Percentiles rank a stretch among this genome's conserved stretches.
Conservation (phyloP, 805 yeast genomes). For the Metschnikowia anglica region DNA sequence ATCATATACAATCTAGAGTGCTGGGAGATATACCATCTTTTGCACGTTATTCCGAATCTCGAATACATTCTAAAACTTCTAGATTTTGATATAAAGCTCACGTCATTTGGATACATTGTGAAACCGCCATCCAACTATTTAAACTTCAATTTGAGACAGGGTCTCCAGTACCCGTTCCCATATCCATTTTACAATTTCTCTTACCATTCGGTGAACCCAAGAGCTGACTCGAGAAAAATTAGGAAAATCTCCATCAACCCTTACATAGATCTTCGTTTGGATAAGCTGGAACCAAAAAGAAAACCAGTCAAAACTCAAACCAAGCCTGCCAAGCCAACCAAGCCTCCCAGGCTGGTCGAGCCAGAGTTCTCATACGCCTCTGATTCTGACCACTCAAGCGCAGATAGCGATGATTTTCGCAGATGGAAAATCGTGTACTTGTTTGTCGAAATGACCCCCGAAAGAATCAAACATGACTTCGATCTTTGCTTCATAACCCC, state of each 20-base stretch:
- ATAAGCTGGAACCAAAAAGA: conserved; percentile 15
- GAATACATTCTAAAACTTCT: conserved; percentile 34
- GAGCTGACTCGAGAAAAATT: conserved; percentile 28
- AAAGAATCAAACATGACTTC: conserved; percentile 7
- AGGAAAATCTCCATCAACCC: conserved; percentile 30
- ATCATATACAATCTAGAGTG: conserved; percentile 39
- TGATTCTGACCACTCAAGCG: conserved; percentile 9
- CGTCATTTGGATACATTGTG: conserved; percentile 40
- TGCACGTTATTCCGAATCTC: conserved; percentile 33
- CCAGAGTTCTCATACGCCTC: conserved; percentile 4
- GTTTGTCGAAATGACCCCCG: conserved; percentile 13
- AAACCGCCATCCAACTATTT: conserved; percentile 41
- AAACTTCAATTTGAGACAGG: conserved; percentile 36
- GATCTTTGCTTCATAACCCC: conserved; percentile 7
- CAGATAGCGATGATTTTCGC: conserved; percentile 9
- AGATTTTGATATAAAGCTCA: conserved; percentile 35
- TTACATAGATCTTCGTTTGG: conserved; percentile 37
- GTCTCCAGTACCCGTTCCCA: conserved; percentile 46
- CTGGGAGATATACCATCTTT: conserved; percentile 46
- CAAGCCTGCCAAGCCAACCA: neutral
- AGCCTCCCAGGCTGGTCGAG: neutral
- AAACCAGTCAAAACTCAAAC: neutral
- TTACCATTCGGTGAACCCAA: conserved; percentile 37
- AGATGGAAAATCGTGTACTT: conserved; percentile 9
- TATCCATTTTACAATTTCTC: conserved; percentile 47